Percentiles rank a stretch among this genome's conserved stretches.
Evolutionary conservation across 31 red algal species (phyloP).

Genomic region (Bonnemaisonia californica): DNA sequence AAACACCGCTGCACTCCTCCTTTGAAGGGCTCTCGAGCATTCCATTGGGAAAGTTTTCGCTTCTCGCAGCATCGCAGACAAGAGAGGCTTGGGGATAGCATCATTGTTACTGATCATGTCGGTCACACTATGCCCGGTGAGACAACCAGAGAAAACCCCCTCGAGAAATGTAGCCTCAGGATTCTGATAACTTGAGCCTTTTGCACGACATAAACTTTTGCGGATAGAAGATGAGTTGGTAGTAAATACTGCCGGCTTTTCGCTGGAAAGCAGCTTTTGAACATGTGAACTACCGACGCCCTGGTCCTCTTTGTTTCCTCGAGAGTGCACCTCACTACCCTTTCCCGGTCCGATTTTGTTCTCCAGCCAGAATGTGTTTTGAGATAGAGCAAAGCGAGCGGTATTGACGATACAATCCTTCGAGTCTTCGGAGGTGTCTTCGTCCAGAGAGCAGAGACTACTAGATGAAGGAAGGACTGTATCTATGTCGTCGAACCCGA

Average conservation of each 20-base stretch:
- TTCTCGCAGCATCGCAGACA: background rate
- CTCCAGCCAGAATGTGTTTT: background rate
- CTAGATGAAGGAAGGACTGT: background rate
- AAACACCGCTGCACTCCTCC: conserved; percentile 6
- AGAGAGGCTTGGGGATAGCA: background rate
- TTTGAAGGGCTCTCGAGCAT: conserved; percentile 5
- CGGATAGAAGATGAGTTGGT: too few relatives aligned
- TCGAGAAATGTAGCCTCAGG: background rate
- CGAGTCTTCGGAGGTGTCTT: background rate
- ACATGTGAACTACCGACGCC: too few relatives aligned
- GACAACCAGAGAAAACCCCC: background rate
- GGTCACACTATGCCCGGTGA: background rate
- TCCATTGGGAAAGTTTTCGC: background rate
- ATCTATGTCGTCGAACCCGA: background rate
- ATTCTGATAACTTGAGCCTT: too few relatives aligned
- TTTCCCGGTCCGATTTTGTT: background rate
- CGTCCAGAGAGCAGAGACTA: background rate
- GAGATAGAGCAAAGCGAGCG: background rate
- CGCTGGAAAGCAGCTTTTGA: too few relatives aligned
- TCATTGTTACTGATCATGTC: background rate
- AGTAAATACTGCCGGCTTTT: too few relatives aligned
- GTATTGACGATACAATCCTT: background rate
- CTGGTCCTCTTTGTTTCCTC: too few relatives aligned
- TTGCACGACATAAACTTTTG: too few relatives aligned
- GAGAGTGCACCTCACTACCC: background rate